A percentile compares a stretch with the other conserved stretches of the same genome.
Evolutionary conservation across 106 monocot species (phyloP).

Genomic region (Allium fistulosum): DNA sequence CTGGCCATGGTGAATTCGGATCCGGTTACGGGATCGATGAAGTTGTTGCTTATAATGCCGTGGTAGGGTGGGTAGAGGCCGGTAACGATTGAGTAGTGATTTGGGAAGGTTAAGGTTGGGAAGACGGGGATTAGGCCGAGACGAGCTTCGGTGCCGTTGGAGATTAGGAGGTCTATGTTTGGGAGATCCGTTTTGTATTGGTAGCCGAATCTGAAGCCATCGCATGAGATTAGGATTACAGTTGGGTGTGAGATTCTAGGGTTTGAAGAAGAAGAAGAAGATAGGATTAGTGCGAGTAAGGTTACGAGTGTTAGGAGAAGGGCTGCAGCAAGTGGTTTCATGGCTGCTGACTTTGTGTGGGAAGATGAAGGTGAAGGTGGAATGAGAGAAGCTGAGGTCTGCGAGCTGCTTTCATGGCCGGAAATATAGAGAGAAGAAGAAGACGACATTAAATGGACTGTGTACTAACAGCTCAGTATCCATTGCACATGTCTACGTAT

Average conservation of each 20-base stretch:
- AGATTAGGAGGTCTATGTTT: conserved; percentile 53
- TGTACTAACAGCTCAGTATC: no score
- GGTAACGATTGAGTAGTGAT: conserved; percentile 73
- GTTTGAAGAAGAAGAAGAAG: no score
- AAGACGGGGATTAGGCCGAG: conserved; percentile 54
- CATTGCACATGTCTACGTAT: no score
- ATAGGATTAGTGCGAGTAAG: no score
- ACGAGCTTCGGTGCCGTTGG: conserved; percentile 42
- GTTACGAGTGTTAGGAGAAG: no score
- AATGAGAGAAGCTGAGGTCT: no score
- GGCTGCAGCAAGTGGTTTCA: no score
- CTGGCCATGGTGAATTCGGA: conserved; percentile 23
- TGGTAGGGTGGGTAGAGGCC: conserved; percentile 60
- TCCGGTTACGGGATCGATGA: conserved; percentile 40
- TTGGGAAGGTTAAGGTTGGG: conserved; percentile 60
- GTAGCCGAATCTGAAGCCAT: conserved; percentile 76
- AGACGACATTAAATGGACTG: no score
- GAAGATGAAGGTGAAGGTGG: no score
- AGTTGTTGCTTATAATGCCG: conserved; percentile 53
- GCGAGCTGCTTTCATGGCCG: no score
- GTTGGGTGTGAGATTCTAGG: conserved; percentile 13
- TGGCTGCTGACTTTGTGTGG: no score
- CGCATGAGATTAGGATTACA: conserved; percentile 57
- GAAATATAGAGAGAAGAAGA: no score
- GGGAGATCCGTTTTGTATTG: conserved; percentile 45